Base-by-base conservation (phyloP, 129 eudicot species). In the Saposhnikovia divaricata region DNA sequence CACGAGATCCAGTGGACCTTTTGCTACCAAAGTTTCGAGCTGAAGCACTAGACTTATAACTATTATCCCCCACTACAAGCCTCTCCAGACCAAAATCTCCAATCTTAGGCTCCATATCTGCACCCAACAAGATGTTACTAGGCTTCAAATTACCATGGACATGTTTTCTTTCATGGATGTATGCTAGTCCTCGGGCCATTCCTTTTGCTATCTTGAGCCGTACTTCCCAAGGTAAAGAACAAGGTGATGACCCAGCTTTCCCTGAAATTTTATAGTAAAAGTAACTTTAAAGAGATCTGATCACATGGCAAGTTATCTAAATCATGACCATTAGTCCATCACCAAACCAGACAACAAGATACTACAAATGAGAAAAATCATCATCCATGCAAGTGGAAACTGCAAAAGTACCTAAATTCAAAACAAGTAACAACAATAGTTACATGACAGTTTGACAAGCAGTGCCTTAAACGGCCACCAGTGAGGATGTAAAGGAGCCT, bases 61-160 rank as follows among this genome's bases (percentile, higher is more conserved):
- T 89, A 11, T 47, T 80, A 40, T 91, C 97, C 0, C 99, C 97
- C 34, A 82, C 71, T 5, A 90, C 88, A 10, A 96, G 89, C 42
- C 98, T 83, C 53, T 92, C 97, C 18, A 96, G 90, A 78, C 99
- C 98, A 25, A 96, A 92, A 80, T 96, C 99, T 31, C 93, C 96
- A 3, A 96, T 89, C 78, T 89, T 92, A 73, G 99, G 97, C 88
- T 96, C 99, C 98, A 92, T 96, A 70, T 96, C 96, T 9, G 79
- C 59, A 23, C 92, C 95, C 83, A 96, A 68, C 13, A 96, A 80
- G 63, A 96, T 89, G 78, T 96, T 96, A 27, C 86, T 92, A 15
- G 99, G 98, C 90, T 96, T 96, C 10, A 96, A 78, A 80, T 96
- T 92, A 4, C 97, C 95, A 9, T 96, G 99, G 19, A 92, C 99